Evolutionary conservation across 208 protist species (phyloP).

Genomic region (Angomonas ambiguus): DNA sequence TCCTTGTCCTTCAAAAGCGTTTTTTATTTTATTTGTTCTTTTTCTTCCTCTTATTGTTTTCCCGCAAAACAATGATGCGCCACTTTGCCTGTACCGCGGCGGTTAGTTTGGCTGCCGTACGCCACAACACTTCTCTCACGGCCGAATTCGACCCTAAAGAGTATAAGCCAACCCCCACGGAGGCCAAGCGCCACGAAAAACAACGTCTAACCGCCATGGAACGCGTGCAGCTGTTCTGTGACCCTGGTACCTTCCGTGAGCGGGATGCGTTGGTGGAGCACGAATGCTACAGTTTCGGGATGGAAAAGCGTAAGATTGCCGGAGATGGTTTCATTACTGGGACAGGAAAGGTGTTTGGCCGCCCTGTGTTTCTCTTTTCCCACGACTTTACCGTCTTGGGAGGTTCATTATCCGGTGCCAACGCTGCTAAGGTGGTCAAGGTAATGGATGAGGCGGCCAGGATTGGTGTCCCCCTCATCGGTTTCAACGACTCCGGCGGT

Average conservation of each 20-base stretch:
- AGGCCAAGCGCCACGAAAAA: slow-evolving; percentile 81
- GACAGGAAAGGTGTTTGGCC: slow-evolving; percentile 90
- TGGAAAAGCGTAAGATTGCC: slow-evolving; percentile 79
- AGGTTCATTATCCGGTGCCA: slow-evolving; percentile 89
- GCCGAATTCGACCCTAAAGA: slow-evolving; percentile 28
- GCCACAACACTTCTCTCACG: slow-evolving; percentile 14
- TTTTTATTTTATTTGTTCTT: slow-evolving; percentile 1
- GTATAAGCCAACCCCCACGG: slow-evolving; percentile 28
- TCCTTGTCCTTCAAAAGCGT: neutral
- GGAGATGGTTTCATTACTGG: slow-evolving; percentile 95
- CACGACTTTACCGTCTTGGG: slow-evolving; percentile 96
- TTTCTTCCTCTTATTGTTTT: slow-evolving; percentile 1
- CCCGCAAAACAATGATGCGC: slow-evolving; percentile 24
- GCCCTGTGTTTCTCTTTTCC: slow-evolving; percentile 92
- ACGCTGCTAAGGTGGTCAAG: slow-evolving; percentile 96
- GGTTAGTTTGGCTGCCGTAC: slow-evolving; percentile 12
- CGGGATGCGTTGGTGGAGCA: slow-evolving; percentile 91
- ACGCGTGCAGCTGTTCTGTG: slow-evolving; percentile 91
- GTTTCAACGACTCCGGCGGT: slow-evolving; percentile 96
- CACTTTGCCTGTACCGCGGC: slow-evolving; percentile 23
- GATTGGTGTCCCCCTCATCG: slow-evolving; percentile 94
- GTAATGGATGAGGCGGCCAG: slow-evolving; percentile 95
- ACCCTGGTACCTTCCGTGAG: slow-evolving; percentile 91
- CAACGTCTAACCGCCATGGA: slow-evolving; percentile 94
- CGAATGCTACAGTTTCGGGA: slow-evolving; percentile 91